A percentile compares a stretch with the other conserved stretches of the same genome.
These are phyloP conservation scores for Novymonas esmeraldas DNA, from an alignment of 208 protist genomes.

Conservation along the genomic window DNA sequence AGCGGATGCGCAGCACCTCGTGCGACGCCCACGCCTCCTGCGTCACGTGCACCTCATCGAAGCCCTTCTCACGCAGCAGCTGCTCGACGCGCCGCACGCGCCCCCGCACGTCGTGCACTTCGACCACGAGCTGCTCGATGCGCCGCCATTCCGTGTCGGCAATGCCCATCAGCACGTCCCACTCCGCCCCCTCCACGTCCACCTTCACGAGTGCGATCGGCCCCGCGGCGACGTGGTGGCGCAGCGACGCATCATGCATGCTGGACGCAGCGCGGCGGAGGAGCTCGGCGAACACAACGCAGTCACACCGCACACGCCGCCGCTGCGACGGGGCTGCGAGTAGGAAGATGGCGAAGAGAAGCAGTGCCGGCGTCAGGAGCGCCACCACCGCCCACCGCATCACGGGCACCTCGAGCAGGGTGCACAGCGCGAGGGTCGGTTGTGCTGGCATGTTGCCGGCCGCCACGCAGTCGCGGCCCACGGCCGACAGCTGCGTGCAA, in stretches of 20 bases:
- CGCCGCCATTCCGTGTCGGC: conserved; percentile 25
- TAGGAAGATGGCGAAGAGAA: conserved; percentile 25
- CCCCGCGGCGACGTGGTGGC: not conserved
- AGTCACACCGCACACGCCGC: conserved; percentile 12
- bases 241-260: conserved; percentile 3
- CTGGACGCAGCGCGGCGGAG: conserved; percentile 11
- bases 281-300: conserved; percentile 24
- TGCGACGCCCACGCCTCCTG: conserved; percentile 36
- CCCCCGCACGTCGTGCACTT: conserved; percentile 47
- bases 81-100: conserved; percentile 19
- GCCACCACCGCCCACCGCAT: conserved; percentile 18
- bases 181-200: conserved; percentile 51
- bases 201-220: conserved; percentile 52
- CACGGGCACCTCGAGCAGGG: conserved; percentile 19
- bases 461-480: conserved; percentile 24
- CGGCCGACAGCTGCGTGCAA: conserved; percentile 20
- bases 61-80: conserved; percentile 33
- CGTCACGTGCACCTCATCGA: conserved; percentile 20
- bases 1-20: conserved; percentile 28
- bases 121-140: conserved; percentile 46
- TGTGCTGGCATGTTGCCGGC: conserved; percentile 20
- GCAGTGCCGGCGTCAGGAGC: conserved; percentile 10
- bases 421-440: conserved; percentile 18
- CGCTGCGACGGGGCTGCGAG: conserved; percentile 15
- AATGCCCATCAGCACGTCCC: conserved; percentile 43